phyloP scores from a whole-genome alignment of 2,329 filamentous ascomycete genomes.

The Neurospora sp. region DNA sequence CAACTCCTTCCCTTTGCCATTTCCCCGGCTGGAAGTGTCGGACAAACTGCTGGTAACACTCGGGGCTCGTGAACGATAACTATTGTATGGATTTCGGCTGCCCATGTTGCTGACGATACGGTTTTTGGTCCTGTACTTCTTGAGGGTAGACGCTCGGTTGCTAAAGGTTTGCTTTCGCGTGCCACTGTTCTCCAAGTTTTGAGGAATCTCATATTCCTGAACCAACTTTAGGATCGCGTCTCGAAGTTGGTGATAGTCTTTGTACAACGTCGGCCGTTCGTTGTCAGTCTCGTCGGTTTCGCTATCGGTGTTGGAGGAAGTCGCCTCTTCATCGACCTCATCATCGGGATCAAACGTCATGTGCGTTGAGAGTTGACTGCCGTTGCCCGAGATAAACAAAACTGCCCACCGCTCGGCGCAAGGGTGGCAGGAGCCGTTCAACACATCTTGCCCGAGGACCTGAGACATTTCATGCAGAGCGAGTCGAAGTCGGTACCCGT shows the following conservation, averaged over 20 bases:
- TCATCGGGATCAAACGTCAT: conserved; percentile 65
- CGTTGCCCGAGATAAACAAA: conserved; percentile 66
- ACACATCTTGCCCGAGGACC: conserved; percentile 50
- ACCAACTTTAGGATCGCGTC: conserved; percentile 73
- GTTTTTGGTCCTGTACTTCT: conserved; percentile 51
- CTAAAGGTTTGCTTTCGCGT: conserved; percentile 53
- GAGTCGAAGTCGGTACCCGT: conserved; percentile 54
- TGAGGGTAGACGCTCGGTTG: conserved; percentile 55
- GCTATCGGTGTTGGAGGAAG: conserved; percentile 45
- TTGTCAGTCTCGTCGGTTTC: conserved; percentile 50
- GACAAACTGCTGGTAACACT: conserved; percentile 20
- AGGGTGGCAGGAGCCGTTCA: conserved; percentile 62
- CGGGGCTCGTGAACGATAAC: conserved; percentile 33
- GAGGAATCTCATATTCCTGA: conserved; percentile 71
- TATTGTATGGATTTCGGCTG: conserved; percentile 54
- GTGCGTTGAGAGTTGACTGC: conserved; percentile 56
- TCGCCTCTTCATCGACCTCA: conserved; percentile 52
- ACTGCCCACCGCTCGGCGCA: conserved; percentile 78
- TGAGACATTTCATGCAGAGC: conserved; percentile 64
- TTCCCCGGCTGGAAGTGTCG: conserved; percentile 14
- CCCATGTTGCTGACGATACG: conserved; percentile 43
- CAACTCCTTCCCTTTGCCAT: conserved; percentile 21
- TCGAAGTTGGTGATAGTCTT: conserved; percentile 71
- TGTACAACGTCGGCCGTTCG: conserved; percentile 55
- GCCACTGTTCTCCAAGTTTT: conserved; percentile 49